phyloP scores from a whole-genome alignment of 352 stramenopile genomes.

The Pelagophyceae sp. region DNA sequence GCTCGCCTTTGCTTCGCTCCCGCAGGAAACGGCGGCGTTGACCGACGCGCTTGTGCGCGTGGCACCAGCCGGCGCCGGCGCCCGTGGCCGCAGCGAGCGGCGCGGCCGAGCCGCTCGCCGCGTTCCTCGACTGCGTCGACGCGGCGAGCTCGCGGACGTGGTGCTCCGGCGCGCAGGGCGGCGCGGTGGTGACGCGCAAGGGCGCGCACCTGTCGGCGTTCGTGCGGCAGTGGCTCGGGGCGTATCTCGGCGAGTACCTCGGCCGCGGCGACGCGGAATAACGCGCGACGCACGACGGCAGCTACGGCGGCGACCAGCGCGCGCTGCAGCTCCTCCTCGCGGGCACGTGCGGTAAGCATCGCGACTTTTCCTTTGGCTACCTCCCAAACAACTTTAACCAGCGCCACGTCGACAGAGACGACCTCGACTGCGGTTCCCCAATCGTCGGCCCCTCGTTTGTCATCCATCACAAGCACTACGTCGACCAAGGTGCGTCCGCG shows the following conservation, averaged over 20 bases:
- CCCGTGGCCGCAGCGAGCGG: too few species aligned
- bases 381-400: background rate
- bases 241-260: constrained; percentile 4
- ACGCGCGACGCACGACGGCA: background rate
- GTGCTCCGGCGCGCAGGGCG: constrained; percentile 8
- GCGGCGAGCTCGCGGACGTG: too few species aligned
- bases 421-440: background rate
- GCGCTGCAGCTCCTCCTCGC: background rate
- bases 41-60: too few species aligned
- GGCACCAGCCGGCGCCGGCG: too few species aligned
- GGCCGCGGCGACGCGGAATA: background rate
- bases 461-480: constrained; percentile 8
- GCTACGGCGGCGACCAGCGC: background rate
- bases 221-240: background rate
- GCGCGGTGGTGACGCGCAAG: background rate
- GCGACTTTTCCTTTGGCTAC: background rate
- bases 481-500: background rate
- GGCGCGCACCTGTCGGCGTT: background rate
- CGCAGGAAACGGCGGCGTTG: too few species aligned
- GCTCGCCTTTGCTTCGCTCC: too few species aligned
- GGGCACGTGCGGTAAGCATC: background rate
- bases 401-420: background rate
- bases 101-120: too few species aligned
- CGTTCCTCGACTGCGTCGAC: too few species aligned
- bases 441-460: background rate